Base-by-base conservation (phyloP, 208 protist genomes). In the Trichomonas tenax region DNA sequence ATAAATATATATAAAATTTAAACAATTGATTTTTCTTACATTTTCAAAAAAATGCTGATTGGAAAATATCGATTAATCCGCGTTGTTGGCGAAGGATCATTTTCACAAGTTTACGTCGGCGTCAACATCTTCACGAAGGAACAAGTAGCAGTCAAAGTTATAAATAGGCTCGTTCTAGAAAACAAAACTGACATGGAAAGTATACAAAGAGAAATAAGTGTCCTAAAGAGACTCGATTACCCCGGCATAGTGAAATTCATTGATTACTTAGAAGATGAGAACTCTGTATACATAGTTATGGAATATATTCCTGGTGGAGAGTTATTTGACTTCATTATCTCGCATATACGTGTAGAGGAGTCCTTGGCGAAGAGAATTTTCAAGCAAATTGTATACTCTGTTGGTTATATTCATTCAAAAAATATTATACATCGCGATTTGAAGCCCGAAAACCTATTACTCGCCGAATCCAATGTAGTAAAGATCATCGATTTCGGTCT, bases 401-500 rank as follows among this genome's bases (percentile, higher is more conserved):
- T 98, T 15, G 96, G 97, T 41, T 98, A 97, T 93, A 97, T 96
- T 84, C 97, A 98, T 96, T 46, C 96, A 46, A 63, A 96, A 36
- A 86, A 81, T 82, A 96, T 98, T 26, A 95, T 97, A 26, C 97
- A 98, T 90, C 97, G 97, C 51, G 97, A 98, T 89, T 97, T 98
- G 40, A 98, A 98, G 90, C 97, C 96, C 10, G 97, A 97, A 96
- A 97, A 97, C 58, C 38, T 97, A 14, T 45, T 97, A 3, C 31
- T 97, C 3, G 96, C 97, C 41, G 96, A 82, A 45, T 23, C 96
- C 9, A 49, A 58, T 40, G 97, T 96, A 82, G 49, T 97, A 41
- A 98, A 98, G 51, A 93, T 98, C 23, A 96, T 97, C 0, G 97
- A 98, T 96, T 98, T 98, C 82, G 97, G 97, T 26, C 96, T 98